Percentiles rank a stretch among this genome's conserved stretches.
These are phyloP conservation scores for Aspergillus quadricinctus DNA, from an alignment of 2,329 filamentous ascomycete genomes.

Conservation along the genomic window DNA sequence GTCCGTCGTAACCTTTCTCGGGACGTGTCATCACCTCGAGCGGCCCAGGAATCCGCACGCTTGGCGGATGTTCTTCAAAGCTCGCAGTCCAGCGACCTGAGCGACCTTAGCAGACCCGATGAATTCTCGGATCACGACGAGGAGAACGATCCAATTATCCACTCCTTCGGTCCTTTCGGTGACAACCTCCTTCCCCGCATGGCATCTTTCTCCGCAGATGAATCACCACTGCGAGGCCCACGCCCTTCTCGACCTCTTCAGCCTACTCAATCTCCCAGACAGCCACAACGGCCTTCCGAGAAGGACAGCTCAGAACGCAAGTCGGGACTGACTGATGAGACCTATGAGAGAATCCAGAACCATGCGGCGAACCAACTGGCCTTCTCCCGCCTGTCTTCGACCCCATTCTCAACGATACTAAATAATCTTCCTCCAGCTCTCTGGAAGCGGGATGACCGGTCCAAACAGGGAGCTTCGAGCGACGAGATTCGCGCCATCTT, in stretches of 20 bases:
- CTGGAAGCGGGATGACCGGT: constrained; percentile 48
- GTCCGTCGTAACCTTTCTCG: constrained; percentile 40
- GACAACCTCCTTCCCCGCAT: constrained; percentile 79
- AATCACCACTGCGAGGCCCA: constrained; percentile 55
- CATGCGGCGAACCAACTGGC: constrained; percentile 94
- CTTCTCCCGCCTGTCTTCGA: constrained; percentile 87
- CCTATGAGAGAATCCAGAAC: constrained; percentile 52
- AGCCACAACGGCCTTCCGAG: constrained; percentile 22
- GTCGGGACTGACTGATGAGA: constrained; percentile 21
- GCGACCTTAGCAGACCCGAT: constrained; percentile 44
- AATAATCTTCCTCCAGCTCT: constrained; percentile 69
- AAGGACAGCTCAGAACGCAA: constrained; percentile 17
- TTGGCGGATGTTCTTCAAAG: constrained; percentile 25
- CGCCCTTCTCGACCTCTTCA: constrained; percentile 31
- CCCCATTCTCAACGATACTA: constrained; percentile 83
- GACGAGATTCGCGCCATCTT: constrained; percentile 67
- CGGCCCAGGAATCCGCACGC: constrained; percentile 30
- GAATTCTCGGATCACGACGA: constrained; percentile 78
- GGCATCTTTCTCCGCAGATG: constrained; percentile 66
- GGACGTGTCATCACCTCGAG: constrained; percentile 26
- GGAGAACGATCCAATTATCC: constrained; percentile 89
- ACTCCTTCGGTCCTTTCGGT: constrained; percentile 87
- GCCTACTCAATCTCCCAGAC: constrained; percentile 27
- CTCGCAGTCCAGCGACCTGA: constrained; percentile 31
- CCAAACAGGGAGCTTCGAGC: constrained; percentile 50